Evolutionary conservation across 73 alveolate species (phyloP), one percentile per base, ranked within the genome.

Genomic region (Blepharisma stoltei): DNA sequence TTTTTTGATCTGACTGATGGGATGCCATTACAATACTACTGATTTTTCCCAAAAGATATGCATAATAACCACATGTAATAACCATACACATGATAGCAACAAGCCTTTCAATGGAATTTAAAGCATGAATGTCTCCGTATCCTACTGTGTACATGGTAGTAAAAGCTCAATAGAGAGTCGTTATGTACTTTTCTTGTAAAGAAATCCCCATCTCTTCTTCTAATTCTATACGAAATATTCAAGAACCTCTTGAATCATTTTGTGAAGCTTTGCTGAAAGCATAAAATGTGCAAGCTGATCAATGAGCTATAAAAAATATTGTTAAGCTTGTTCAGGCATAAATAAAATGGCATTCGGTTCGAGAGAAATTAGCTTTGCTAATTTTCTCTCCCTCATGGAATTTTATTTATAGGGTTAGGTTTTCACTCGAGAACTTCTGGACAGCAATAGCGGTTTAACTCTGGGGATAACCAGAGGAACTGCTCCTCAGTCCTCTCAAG

Each of bases 81-180:
- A 60, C 37, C 73, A 60, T 60, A 47, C 73, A 60, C 0, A 4
- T 5, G 38, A 60, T 11, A 1, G 73, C 23, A 8, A 60, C 73
- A 60, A 25, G 0, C 47, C 14, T 60, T 60, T 60, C 73, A 14
- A 25, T 14, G 14, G 73, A 38, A 38, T 60, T 60, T 38, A 14
- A 38, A 20, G 81, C 66, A 3, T 32, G 21, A 3, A 71, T 4
- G 48, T 71, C 81, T 71, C 81, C 81, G 25, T 71, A 71, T 6
- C 81, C 81, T 11, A 71, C 81, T 45, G 81, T 46, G 4, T 27
- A 9, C 73, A 60, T 60, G 2, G 73, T 60, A n/a, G 73, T 60
- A 60, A 60, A 60, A 60, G 73, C 73, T 38, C 73, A 60, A 60
- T 60, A 60, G 23, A 60, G 73, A 20, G 73, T 20, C 2, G 73